Evolutionary conservation across 768 basidiomycete species (phyloP), one percentile per base, ranked within the genome.

Genomic region (Naganishia friedmannii): DNA sequence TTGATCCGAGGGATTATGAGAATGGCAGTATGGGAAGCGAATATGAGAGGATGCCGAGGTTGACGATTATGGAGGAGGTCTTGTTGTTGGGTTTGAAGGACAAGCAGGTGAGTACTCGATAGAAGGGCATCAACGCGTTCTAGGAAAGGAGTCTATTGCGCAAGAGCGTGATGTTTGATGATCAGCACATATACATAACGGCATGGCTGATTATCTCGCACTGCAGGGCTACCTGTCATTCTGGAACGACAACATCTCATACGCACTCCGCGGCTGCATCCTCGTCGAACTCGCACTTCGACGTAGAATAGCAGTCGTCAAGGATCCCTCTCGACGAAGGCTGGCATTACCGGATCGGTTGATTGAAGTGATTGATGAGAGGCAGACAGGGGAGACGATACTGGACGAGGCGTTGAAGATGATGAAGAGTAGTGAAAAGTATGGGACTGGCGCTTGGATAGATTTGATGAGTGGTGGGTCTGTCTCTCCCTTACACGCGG

Each of bases 221-320:
- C 55, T 53, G 54, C 74, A 89, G 87, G 94, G 94, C 42, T 96
- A 98, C 81, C 87, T 98, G 46, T 95, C 93, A 0, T 98, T 98
- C 80, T 98, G 95, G 95, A 98, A 98, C 83, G 95, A 99, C 85
- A 98, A 97, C 83, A 99, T 99, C 74, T 96, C 93, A 0, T 99
- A 99, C 82, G 94, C 95, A 17, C 86, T 99, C 1, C 88, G 96
- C n/a, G 96, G 96, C 5, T 97, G 95, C 81, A 97, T 99, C 76
- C 87, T 99, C 72, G 89, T 98, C 67, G 95, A 99, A 80, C 89
- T 99, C 70, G 94, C 95, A 0, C 86, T 99, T n/a, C 87, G 95
- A 51, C 86, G 93, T 69, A 87, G 96, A 46, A 96, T 99, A 81
- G 93, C 91, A 2, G 86, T 97, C 70, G 89, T 93, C 65, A 86